Evolutionary conservation across 1,139 yeast genomes (phyloP), one percentile per base, ranked within the genome.

Genomic region (Protomyces inundatus): DNA sequence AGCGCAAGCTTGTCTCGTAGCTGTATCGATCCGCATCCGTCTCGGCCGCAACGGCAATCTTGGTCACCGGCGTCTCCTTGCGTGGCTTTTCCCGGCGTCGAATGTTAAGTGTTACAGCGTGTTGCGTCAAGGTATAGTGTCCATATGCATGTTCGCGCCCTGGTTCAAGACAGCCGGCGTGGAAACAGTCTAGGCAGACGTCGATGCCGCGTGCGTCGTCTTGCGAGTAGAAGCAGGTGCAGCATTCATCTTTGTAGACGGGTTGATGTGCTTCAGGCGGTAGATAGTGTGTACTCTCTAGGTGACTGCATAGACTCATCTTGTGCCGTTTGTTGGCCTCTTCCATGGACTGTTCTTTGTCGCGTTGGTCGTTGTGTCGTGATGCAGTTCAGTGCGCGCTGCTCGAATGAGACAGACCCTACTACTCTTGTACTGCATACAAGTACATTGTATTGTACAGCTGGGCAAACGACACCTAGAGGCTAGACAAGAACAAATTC

Each of bases 241-340:
- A 85, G 70, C 96, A 89, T 67, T 89, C 95, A 74, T 89, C 96
- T 71, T 88, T 89, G 74, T 83, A 86, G 23, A 90, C 83, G 6
- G 76, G 73, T 56, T 68, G 69, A 42, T 30, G 5, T 5, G 48
- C 32, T 9, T 30, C 10, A 14, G 48, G 48, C 5, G 48, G 30
- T 9, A 7, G 12, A 14, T 14, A 30, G 4, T 23, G 3, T 3
- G 32, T 30, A 9, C 23, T 10, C 23, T 42, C 48, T 42, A 42
- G 6, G 9, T 42, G 48, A 9, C 23, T 16, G 23, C 48, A 42
- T 3, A 30, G 33, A 42, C 12, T 42, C 48, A 42, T 42, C 23
- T 14, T 42, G 32, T 30, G 10, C 32, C 23, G 16, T 30, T 42
- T 42, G 12, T 36, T 36, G 9, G 48, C 48, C 16, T 16, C 48